Evolutionary conservation across 495 filamentous ascomycete species (phyloP), one percentile per base, ranked within the genome.

Genomic region (Aspergillus cristatus): DNA sequence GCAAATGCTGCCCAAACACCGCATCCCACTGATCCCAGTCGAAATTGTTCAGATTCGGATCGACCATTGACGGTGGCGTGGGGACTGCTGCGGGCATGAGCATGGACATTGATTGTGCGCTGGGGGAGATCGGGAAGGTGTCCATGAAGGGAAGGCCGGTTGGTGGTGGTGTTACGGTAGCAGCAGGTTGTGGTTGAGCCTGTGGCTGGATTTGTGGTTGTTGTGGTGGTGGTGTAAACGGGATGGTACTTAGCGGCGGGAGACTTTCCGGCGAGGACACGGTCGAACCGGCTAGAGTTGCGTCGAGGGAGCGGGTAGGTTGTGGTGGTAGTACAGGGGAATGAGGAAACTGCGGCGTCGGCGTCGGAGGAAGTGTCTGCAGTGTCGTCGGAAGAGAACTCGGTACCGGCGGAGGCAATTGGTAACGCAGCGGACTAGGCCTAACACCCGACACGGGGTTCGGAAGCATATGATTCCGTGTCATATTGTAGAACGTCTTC

Each of bases 11-110:
- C 1, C 66, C 66, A 30, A 70, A 70, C 6, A 70, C 66, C 15
- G 66, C 66, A 32, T 70, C 66, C 66, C 66, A 70, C 47, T 70
- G 66, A 34, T 70, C 66, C 66, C 66, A 70, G 35, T 70, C 66
- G 40, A 70, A 70, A 32, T 63, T 57, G 34, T 63, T 57, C 17
- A 67, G 38, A 32, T 66, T 67, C 3, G 65, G 60, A 15, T 67
- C 65, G 14, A 66, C 47, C 63, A 67, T 65, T 5, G 60, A 66
- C 0, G 65, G 63, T 1, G 62, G 65, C 13, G 63, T 66, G 33
- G 63, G 53, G 25, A 54, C 52, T 11, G 40, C 43, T 28, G 48
- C 48, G 14, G 45, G 37, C n/a, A n/a, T n/a, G n/a, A n/a, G 4
- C 20, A 24, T 24, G 20, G 20, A 8, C 4, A 24, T 24, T 8